Base-by-base conservation (phyloP, 2,329 filamentous ascomycete genomes). In the Aureobasidium leucospermi region DNA sequence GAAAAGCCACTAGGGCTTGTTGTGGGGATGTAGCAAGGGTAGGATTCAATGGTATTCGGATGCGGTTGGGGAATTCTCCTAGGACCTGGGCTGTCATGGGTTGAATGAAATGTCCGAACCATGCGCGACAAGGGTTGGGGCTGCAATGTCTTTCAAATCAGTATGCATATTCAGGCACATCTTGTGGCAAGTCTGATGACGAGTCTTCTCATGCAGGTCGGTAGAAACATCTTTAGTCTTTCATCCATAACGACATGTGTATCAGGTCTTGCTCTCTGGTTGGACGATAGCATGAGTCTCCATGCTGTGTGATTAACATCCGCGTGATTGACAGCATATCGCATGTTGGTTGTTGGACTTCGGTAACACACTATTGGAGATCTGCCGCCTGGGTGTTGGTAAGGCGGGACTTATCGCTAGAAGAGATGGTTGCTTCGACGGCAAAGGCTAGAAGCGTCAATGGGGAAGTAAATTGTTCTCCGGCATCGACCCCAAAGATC, bases 91-190 rank as follows among this genome's bases (percentile, higher is more conserved):
- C 19, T 48, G 46, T 4, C 31, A 6, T 38, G 47, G 19, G 47
- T 38, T n/a, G 11, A 38, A 36, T 9, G 34, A 52, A 52, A 52
- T 42, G 49, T 52, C 49, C 49, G 49, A 52, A 41, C 23, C 49
- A 36, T 52, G 4, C 31, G 13, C 23, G 38, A 10, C 28, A 19
- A 41, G 6, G 36, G 11, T 31, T n/a, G 13, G 38, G n/a, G 36
- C 34, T 41, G 49, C 34, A 23, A 11, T 23, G 31, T 39, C 31
- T 15, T 11, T 28, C 49, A 32, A 31, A 10, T 32, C 8, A n/a
- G 31, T 52, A 11, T 52, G 36, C 49, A 41, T 51, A 23, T 41
- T 13, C 49, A 52, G 49, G 49, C 41, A 52, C 49, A 28, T 48
- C 32, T 29, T 38, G 23, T 41, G 23, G 5, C n/a, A 34, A 9